A percentile compares a stretch with the other conserved stretches of the same genome.
These are phyloP conservation scores for Salix viminalis DNA, from an alignment of 345 rosid genomes.

Conservation along the genomic window DNA sequence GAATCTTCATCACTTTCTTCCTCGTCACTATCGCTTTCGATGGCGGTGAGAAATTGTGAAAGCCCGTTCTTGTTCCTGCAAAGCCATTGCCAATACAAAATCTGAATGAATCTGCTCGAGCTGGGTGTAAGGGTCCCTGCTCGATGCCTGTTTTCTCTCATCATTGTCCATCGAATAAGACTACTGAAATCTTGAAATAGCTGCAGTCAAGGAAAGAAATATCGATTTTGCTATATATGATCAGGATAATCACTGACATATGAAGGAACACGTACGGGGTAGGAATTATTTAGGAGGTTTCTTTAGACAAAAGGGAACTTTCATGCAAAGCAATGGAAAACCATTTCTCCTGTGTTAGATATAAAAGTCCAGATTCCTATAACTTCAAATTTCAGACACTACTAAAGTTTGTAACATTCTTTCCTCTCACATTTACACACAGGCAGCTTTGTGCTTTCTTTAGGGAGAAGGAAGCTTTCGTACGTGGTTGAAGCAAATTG, in stretches of 20 bases:
- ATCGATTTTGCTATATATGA: not conserved
- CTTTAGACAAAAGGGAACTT: slow-evolving; percentile 34
- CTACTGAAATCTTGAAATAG: not conserved
- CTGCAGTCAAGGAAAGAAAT: not conserved
- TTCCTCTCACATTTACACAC: not conserved
- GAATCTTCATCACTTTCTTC: slow-evolving; percentile 12
- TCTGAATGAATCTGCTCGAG: slow-evolving; percentile 39
- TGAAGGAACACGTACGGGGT: not conserved
- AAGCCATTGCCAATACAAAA: slow-evolving; percentile 31
- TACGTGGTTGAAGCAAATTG: slow-evolving; percentile 15
- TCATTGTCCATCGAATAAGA: slow-evolving; percentile 10
- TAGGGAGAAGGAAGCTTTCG: slow-evolving; percentile 21
- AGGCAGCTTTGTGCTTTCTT: slow-evolving; percentile 19
- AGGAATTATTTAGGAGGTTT: not conserved
- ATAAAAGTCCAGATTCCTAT: slow-evolving; percentile 24
- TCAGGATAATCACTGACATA: not conserved
- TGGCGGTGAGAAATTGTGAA: slow-evolving; percentile 15
- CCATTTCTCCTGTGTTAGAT: not conserved
- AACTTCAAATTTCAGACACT: slow-evolving; percentile 1
- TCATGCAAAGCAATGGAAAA: slow-evolving; percentile 24
- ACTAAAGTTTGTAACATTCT: slow-evolving; percentile 18
- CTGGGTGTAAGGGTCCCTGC: slow-evolving; percentile 19
- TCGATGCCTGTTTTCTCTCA: slow-evolving; percentile 22
- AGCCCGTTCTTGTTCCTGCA: slow-evolving; percentile 35
- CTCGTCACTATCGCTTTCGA: slow-evolving; percentile 35